Conservation (phyloP, 2,329 filamentous ascomycete genomes). For the Harringtonia aguacate region DNA sequence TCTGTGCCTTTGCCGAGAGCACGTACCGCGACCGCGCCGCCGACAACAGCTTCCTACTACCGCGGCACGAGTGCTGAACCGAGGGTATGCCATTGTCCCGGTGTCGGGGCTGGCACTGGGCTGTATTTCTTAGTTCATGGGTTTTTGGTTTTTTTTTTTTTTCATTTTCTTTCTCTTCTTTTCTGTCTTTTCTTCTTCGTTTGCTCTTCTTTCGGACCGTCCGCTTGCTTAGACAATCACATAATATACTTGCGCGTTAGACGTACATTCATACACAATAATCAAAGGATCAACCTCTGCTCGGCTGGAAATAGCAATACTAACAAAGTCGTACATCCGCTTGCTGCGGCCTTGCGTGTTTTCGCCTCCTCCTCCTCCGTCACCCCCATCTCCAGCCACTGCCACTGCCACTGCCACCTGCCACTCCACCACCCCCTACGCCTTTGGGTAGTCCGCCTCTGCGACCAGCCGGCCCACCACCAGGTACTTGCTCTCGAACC, state of each 20-base stretch:
- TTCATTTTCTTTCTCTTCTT: neutral
- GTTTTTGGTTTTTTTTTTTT: neutral
- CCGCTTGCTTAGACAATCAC: no score
- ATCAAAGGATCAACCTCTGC: no score
- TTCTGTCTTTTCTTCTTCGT: neutral
- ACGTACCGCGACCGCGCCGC: slow-evolving; percentile 21
- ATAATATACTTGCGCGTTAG: no score
- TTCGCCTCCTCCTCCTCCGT: no score
- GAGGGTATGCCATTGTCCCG: neutral
- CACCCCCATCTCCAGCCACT: no score
- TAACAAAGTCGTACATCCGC: no score
- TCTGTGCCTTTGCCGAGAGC: slow-evolving; percentile 21
- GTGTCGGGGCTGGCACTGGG: neutral
- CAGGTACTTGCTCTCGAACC: slow-evolving; percentile 87
- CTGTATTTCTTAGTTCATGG: no score
- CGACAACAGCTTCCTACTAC: slow-evolving; percentile 5
- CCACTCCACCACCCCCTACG: neutral
- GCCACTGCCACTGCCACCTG: no score
- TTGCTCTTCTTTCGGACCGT: neutral
- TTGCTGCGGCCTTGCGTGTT: no score
- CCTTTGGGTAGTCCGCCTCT: slow-evolving; percentile 24
- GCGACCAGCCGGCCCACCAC: slow-evolving; percentile 80
- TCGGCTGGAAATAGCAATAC: no score
- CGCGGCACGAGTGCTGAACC: slow-evolving; percentile 8
- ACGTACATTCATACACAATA: no score